Percentiles rank a stretch among this genome's conserved stretches.
phyloP scores from a whole-genome alignment of 2,329 filamentous ascomycete genomes.

The Bipolaris victoriae region DNA sequence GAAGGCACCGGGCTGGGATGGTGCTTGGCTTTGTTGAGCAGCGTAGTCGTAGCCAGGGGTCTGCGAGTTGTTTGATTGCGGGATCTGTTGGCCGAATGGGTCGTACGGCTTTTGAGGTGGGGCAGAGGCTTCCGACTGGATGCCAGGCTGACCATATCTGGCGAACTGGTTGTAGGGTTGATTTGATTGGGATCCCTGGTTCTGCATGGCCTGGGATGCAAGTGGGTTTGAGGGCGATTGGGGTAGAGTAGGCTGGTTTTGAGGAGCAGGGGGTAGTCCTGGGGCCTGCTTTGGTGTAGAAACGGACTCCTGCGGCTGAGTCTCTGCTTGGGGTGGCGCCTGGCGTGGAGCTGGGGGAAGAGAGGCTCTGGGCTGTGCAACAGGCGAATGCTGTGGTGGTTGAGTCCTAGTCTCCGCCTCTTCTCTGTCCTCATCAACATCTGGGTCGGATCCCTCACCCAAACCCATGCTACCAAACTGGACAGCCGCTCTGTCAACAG shows the following conservation, averaged over 20 bases:
- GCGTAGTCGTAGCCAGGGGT: constrained; percentile 57
- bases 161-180: constrained; percentile 68
- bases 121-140: constrained; percentile 65
- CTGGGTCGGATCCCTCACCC: constrained; percentile 70
- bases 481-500: constrained; percentile 88
- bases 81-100: constrained; percentile 78
- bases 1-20: constrained; percentile 69
- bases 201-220: constrained; percentile 63
- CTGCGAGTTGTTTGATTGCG: constrained; percentile 45
- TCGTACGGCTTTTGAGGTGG: constrained; percentile 83
- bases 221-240: constrained; percentile 54
- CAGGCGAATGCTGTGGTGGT: constrained; percentile 89
- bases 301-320: constrained; percentile 47
- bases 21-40: constrained; percentile 60
- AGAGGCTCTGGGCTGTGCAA: constrained; percentile 82
- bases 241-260: constrained; percentile 55
- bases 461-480: constrained; percentile 96
- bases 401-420: constrained; percentile 94
- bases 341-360: constrained; percentile 73
- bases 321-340: constrained; percentile 49
- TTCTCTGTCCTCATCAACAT: constrained; percentile 93
- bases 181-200: constrained; percentile 53
- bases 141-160: constrained; percentile 68
- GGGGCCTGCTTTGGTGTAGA: constrained; percentile 65
- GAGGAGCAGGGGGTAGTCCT: constrained; percentile 65